Percentiles rank a stretch among this genome's conserved stretches.
Conservation (phyloP, 2,329 filamentous ascomycete genomes). For the Aspergillus sp. region DNA sequence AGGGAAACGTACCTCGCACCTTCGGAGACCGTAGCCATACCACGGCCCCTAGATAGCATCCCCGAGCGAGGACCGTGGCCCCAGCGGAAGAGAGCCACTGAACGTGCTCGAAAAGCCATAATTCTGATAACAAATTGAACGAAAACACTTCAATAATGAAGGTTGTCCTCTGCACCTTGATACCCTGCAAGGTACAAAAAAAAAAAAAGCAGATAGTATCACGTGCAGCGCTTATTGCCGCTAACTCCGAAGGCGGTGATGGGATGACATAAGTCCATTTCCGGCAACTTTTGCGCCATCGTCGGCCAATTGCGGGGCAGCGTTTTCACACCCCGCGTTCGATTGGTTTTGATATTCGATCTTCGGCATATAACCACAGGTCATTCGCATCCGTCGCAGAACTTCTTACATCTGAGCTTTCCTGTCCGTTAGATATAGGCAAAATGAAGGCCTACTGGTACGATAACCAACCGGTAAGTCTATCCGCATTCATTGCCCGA, state of each 20-base stretch:
- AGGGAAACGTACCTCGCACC: conserved; percentile 26
- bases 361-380: conserved; percentile 1
- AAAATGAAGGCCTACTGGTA: conserved; percentile 66
- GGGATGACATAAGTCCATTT: conserved; percentile 12
- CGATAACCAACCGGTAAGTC: conserved; percentile 56
- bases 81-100: conserved; percentile 22
- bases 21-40: conserved; percentile 35
- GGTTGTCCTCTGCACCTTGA: neutral
- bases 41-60: conserved; percentile 17
- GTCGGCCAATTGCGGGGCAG: conserved; percentile 26
- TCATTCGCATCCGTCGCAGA: neutral
- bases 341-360: conserved; percentile 4
- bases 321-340: conserved; percentile 14
- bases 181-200: neutral
- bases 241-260: conserved; percentile 15
- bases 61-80: conserved; percentile 17
- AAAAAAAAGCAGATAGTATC: conserved; percentile 11
- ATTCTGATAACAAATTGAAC: conserved; percentile 4
- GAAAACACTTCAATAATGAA: neutral
- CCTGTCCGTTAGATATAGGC: conserved; percentile 3
- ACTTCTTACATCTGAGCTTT: neutral
- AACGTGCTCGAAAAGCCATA: conserved; percentile 32
- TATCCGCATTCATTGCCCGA: neutral
- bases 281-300: conserved; percentile 19
- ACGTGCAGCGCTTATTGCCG: conserved; percentile 8